A percentile compares a stretch with the other conserved stretches of the same genome.
These are phyloP conservation scores for Ceratobasidium sp. DNA, from an alignment of 1,284 basidiomycete genomes.

Conservation along the genomic window DNA sequence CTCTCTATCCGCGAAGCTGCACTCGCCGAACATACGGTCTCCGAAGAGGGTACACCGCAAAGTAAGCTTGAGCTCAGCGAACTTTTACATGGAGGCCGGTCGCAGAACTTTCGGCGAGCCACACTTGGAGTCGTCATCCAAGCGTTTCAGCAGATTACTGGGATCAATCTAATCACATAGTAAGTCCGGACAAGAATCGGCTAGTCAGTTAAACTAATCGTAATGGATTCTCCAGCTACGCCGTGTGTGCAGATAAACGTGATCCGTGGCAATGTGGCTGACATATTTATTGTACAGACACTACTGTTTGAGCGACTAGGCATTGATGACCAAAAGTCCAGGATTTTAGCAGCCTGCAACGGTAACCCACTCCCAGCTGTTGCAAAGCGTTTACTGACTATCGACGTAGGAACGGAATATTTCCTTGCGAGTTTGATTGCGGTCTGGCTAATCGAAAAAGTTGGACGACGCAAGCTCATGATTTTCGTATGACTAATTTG, in stretches of 20 bases:
- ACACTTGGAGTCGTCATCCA: constrained; percentile 65
- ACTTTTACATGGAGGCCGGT: constrained; percentile 63
- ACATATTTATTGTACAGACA: constrained; percentile 51
- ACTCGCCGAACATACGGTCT: constrained; percentile 49
- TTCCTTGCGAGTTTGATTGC: constrained; percentile 67
- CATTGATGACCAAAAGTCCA: constrained; percentile 64
- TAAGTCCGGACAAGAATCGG: too few relatives aligned
- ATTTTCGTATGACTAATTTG: constrained; percentile 54
- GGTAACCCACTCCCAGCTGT: constrained; percentile 46
- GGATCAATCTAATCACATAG: constrained; percentile 72
- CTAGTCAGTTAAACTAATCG: constrained; percentile 39
- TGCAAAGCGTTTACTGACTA: neutral
- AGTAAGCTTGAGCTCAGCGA: constrained; percentile 55
- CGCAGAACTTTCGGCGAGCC: constrained; percentile 69
- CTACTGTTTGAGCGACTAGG: constrained; percentile 66
- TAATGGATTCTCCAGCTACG: constrained; percentile 42
- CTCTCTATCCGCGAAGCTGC: constrained; percentile 63
- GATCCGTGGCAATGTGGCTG: neutral
- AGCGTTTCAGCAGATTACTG: constrained; percentile 73
- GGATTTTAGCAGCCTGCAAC: constrained; percentile 71
- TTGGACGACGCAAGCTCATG: constrained; percentile 71
- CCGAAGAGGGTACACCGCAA: constrained; percentile 35
- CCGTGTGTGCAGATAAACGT: constrained; percentile 42
- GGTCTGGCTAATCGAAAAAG: constrained; percentile 60
- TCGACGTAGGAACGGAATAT: constrained; percentile 58